Conservation (phyloP, 177 flowering plant species). For the Vitis hybrid region DNA sequence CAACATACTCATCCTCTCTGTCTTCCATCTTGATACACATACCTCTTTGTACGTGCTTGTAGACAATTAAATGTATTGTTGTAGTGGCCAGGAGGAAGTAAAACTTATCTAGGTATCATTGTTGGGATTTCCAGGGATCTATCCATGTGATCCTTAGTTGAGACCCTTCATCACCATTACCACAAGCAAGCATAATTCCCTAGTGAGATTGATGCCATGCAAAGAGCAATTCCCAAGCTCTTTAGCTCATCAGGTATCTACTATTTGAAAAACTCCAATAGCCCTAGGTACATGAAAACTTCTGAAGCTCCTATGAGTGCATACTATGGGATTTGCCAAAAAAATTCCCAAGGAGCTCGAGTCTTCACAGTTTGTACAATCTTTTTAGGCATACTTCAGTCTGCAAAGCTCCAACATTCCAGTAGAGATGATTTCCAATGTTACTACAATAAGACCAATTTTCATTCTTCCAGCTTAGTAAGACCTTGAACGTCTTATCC, state of each 20-base stretch:
- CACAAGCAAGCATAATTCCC: conserved; percentile 71
- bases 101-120: too few species aligned
- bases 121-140: too few species aligned
- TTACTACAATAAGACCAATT: conserved; percentile 60
- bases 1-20: conserved; percentile 16
- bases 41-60: too few species aligned
- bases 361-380: conserved; percentile 44
- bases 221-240: conserved; percentile 77
- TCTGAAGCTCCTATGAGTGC: conserved; percentile 72
- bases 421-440: conserved; percentile 62
- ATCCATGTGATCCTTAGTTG: too few species aligned
- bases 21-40: conserved; percentile 34
- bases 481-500: conserved; percentile 36
- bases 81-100: too few species aligned
- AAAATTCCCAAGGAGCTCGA: conserved; percentile 62
- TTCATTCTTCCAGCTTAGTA: conserved; percentile 71
- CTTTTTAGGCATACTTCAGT: conserved; percentile 43
- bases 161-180: conserved; percentile 14
- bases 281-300: conserved; percentile 83
- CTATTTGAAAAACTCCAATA: conserved; percentile 72
- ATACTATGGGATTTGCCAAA: conserved; percentile 82
- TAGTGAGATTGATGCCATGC: conserved; percentile 75
- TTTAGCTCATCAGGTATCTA: conserved; percentile 74
- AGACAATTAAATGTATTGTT: too few species aligned
- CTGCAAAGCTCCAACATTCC: conserved; percentile 61